These are phyloP conservation scores for Skeletonema costatum DNA, from an alignment of 108 stramenopile genomes.

Conservation along the genomic window DNA sequence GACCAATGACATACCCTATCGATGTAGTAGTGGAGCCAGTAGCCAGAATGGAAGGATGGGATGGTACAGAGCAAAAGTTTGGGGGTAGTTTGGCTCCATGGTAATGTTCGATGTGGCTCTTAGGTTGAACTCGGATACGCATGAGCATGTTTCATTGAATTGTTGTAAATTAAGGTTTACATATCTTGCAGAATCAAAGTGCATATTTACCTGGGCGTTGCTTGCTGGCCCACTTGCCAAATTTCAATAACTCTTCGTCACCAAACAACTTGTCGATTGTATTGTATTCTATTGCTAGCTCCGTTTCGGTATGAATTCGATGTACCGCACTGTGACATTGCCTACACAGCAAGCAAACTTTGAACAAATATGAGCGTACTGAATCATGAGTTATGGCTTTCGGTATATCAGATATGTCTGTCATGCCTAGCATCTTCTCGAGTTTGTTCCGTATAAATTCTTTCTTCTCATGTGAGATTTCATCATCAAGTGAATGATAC, in stretches of 20 bases:
- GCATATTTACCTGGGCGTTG: slow-evolving; percentile 64
- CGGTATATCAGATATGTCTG: slow-evolving; percentile 20
- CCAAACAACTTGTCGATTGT: slow-evolving; percentile 57
- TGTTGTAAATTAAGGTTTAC: slow-evolving; percentile 11
- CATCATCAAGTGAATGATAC: slow-evolving; percentile 8
- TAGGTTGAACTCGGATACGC: neutral
- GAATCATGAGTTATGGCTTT: slow-evolving; percentile 17
- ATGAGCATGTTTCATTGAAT: neutral
- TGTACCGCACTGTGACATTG: slow-evolving; percentile 71
- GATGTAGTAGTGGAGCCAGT: slow-evolving; percentile 40
- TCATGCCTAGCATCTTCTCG: slow-evolving; percentile 33
- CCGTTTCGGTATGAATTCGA: slow-evolving; percentile 60
- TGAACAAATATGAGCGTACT: slow-evolving; percentile 41
- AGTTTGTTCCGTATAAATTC: slow-evolving; percentile 29
- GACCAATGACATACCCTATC: slow-evolving; percentile 49
- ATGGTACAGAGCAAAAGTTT: slow-evolving; percentile 32
- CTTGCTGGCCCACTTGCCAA: slow-evolving; percentile 74
- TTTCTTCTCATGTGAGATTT: slow-evolving; percentile 9
- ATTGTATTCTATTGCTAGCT: slow-evolving; percentile 62
- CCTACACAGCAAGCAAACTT: slow-evolving; percentile 62
- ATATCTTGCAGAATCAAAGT: slow-evolving; percentile 14
- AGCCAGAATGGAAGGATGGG: slow-evolving; percentile 36
- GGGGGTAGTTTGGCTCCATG: slow-evolving; percentile 43
- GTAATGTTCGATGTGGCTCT: slow-evolving; percentile 1
- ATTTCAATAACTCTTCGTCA: slow-evolving; percentile 58